Percentiles rank a stretch among this genome's conserved stretches.
Evolutionary conservation across 768 basidiomycete species (phyloP).

Genomic region (Guyanaporus albipodus): DNA sequence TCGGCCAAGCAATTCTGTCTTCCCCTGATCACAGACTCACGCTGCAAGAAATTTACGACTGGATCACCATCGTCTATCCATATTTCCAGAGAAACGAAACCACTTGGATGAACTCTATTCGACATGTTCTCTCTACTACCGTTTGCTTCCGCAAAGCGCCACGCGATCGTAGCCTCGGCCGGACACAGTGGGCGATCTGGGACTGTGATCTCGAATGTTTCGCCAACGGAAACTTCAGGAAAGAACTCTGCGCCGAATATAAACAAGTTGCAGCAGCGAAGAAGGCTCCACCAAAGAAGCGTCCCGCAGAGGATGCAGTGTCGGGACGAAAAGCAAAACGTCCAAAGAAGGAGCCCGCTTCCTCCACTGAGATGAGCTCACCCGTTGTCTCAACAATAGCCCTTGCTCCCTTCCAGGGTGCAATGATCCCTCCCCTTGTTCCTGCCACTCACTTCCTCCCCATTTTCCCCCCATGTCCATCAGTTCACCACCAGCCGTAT

Average conservation of each 20-base stretch:
- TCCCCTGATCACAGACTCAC: conserved; percentile 81
- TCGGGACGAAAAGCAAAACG: conserved; percentile 46
- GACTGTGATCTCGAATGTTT: conserved; percentile 83
- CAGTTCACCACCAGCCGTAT: conserved; percentile 70
- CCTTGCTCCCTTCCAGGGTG: conserved; percentile 10
- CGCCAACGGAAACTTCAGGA: conserved; percentile 76
- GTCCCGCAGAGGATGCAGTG: conserved; percentile 34
- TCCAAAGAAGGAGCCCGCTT: conserved; percentile 35
- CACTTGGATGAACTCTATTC: conserved; percentile 97
- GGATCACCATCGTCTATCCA: conserved; percentile 91
- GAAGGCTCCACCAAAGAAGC: conserved; percentile 35
- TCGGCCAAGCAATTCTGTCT: conserved; percentile 90
- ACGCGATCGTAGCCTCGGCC: conserved; percentile 71
- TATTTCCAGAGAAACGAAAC: conserved; percentile 89
- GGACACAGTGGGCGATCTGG: conserved; percentile 86
- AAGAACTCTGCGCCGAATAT: conserved; percentile 45
- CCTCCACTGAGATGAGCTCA: conserved; percentile 24
- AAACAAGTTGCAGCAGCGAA: conserved; percentile 30
- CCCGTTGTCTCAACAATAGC: conserved; percentile 20
- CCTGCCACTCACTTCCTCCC: conserved; percentile 26
- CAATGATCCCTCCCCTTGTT: conserved; percentile 21
- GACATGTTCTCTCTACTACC: conserved; percentile 94
- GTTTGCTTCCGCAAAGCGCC: conserved; percentile 85
- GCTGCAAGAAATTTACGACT: conserved; percentile 94
- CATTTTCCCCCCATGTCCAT: conserved; percentile 53